These are phyloP conservation scores for Olyra latifolia DNA, from an alignment of 176 grass and related monocot genomes.

Conservation along the genomic window DNA sequence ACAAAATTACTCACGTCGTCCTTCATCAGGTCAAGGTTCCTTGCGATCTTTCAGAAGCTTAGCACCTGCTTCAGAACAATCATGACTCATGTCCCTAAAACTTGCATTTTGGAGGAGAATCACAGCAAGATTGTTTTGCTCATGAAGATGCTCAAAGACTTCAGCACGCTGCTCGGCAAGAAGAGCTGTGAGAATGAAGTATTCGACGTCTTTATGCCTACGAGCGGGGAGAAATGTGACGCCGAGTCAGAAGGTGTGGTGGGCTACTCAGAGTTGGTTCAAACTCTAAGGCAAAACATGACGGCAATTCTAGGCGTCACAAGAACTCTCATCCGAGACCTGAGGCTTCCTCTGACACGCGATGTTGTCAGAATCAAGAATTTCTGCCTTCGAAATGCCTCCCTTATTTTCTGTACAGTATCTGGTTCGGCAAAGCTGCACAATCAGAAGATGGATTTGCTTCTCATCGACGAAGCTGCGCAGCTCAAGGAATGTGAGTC, in stretches of 20 bases:
- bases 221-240: not conserved
- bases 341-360: slow-evolving; percentile 39
- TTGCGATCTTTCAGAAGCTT: slow-evolving; percentile 8
- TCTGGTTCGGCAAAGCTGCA: slow-evolving; percentile 53
- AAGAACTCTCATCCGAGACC: not conserved
- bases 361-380: not conserved
- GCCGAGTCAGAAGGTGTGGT: not conserved
- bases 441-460: slow-evolving; percentile 36
- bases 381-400: slow-evolving; percentile 42
- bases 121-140: slow-evolving; percentile 37
- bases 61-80: slow-evolving; percentile 40
- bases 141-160: slow-evolving; percentile 25
- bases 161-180: slow-evolving; percentile 24
- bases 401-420: slow-evolving; percentile 58
- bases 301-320: not conserved
- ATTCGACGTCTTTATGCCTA: not conserved
- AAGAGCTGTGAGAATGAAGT: not conserved
- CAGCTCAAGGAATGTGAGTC: slow-evolving; percentile 81
- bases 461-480: slow-evolving; percentile 73
- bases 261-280: not conserved
- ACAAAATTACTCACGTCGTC: not conserved
- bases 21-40: slow-evolving; percentile 42
- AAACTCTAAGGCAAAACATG: not conserved
- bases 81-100: slow-evolving; percentile 31
- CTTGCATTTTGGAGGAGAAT: slow-evolving; percentile 29